Evolutionary conservation across 345 rosid species (phyloP), one percentile per base, ranked within the genome.

Genomic region (Abelmoschus esculentus): DNA sequence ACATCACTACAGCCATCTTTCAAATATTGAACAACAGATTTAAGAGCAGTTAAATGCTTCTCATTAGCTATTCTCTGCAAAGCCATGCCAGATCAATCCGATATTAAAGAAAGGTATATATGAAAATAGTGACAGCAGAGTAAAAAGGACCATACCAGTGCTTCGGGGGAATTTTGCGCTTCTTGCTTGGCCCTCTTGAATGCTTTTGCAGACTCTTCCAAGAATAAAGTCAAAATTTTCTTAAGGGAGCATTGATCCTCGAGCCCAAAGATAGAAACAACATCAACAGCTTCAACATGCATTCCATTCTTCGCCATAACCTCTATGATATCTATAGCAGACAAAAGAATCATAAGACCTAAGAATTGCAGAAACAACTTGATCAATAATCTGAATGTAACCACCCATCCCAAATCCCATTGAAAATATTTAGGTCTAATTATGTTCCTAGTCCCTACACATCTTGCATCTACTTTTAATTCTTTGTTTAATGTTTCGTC

Each of bases 241-340:
- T 78, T 74, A 69, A 88, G 84, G 52, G 93, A 76, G 76, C 82
- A 84, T 78, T 70, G 84, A 40, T 84, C 88, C 72, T 84, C 92
- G 54, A 89, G 71, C 31, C 83, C 84, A 40, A 92, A 86, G 70
- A 77, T 74, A 57, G 66, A 75, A 59, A 84, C 84, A 72, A 88
- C 69, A 73, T 89, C 89, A 66, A 88, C 81, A 67, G 96, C 92
- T 71, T 89, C 86, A 18, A 85, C 69, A 72, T 78, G 80, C 82
- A 76, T 74, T 62, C 86, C 84, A 59, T 72, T 82, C 82, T 77
- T 86, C 76, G 79, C 79, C 86, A 80, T 77, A 76, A 69, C 73
- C 70, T 79, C 85, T 68, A 88, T 73, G 53, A 89, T 72, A 72
- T 75, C 97, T 91, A 85, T 61, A 28, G 12, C n/a, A 70, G 28